Evolutionary conservation across 2,329 filamentous ascomycete species (phyloP).

Genomic region (Ramularia collo-cygni): DNA sequence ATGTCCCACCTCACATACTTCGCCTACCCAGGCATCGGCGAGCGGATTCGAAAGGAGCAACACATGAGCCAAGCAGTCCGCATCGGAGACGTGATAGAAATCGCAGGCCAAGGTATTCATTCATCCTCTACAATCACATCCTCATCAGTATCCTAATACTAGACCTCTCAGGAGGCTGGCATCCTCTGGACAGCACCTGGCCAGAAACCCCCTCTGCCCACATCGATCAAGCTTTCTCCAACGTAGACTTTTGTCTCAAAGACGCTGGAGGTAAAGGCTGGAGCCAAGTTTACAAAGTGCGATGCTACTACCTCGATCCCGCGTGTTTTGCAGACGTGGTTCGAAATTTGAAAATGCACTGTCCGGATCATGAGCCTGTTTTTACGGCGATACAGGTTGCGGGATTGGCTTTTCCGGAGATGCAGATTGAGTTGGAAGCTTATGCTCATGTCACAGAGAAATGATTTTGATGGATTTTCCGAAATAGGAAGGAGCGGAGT

Average conservation of each 20-base stretch:
- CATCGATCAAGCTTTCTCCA: slow-evolving; percentile 46
- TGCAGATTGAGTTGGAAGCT: slow-evolving; percentile 56
- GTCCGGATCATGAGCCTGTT: slow-evolving; percentile 47
- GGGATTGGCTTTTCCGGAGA: slow-evolving; percentile 42
- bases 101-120: slow-evolving; percentile 31
- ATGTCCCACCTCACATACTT: slow-evolving; percentile 37
- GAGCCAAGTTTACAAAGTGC: slow-evolving; percentile 43
- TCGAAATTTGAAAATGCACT: slow-evolving; percentile 44
- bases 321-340: slow-evolving; percentile 36
- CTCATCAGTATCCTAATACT: background rate
- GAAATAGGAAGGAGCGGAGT: too few relatives aligned
- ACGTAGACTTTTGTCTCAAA: slow-evolving; percentile 47
- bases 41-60: slow-evolving; percentile 29
- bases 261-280: slow-evolving; percentile 51
- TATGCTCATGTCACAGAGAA: slow-evolving; percentile 17
- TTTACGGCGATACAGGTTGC: slow-evolving; percentile 50
- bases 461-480: too few relatives aligned
- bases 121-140: background rate
- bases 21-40: slow-evolving; percentile 35
- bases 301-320: slow-evolving; percentile 22
- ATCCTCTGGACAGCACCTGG: slow-evolving; percentile 21
- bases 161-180: slow-evolving; percentile 29
- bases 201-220: slow-evolving; percentile 23
- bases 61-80: slow-evolving; percentile 33
- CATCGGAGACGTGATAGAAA: slow-evolving; percentile 30